Evolutionary conservation across 1,139 yeast species (phyloP).

Genomic region (Pichia sp.): DNA sequence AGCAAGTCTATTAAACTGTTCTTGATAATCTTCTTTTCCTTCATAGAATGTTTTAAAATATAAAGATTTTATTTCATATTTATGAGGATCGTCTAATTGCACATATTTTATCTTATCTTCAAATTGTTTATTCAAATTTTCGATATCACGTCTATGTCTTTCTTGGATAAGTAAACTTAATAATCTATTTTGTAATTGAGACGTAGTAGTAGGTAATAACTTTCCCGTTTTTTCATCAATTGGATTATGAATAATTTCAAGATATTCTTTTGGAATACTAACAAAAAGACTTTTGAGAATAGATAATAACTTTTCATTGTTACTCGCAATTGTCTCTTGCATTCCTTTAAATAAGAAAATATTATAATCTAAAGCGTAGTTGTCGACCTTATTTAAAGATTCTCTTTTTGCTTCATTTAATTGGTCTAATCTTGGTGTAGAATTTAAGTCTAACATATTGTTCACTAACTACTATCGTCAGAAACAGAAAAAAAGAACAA

Average conservation of each 20-base stretch:
- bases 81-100: slow-evolving; percentile 21
- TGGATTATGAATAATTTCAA: slow-evolving; percentile 21
- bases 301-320: slow-evolving; percentile 17
- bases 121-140: slow-evolving; percentile 20
- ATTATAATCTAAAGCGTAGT: slow-evolving; percentile 32
- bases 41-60: slow-evolving; percentile 22
- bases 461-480: too few species aligned
- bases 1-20: slow-evolving; percentile 27
- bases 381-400: slow-evolving; percentile 25
- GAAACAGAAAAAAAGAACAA: too few species aligned
- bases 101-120: slow-evolving; percentile 18
- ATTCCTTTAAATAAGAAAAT: slow-evolving; percentile 30
- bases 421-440: neutral
- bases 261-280: slow-evolving; percentile 23
- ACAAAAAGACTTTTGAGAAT: slow-evolving; percentile 19
- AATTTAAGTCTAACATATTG: slow-evolving; percentile 6
- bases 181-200: slow-evolving; percentile 29
- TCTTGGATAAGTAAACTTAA: slow-evolving; percentile 28
- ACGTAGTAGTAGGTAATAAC: slow-evolving; percentile 25
- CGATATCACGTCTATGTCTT: slow-evolving; percentile 31
- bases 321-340: slow-evolving; percentile 16
- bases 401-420: slow-evolving; percentile 11
- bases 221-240: slow-evolving; percentile 12
- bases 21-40: slow-evolving; percentile 17
- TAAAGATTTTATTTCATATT: slow-evolving; percentile 31